These are phyloP conservation scores for Striga asiatica DNA, from an alignment of 257 asterid genomes.

Conservation along the genomic window DNA sequence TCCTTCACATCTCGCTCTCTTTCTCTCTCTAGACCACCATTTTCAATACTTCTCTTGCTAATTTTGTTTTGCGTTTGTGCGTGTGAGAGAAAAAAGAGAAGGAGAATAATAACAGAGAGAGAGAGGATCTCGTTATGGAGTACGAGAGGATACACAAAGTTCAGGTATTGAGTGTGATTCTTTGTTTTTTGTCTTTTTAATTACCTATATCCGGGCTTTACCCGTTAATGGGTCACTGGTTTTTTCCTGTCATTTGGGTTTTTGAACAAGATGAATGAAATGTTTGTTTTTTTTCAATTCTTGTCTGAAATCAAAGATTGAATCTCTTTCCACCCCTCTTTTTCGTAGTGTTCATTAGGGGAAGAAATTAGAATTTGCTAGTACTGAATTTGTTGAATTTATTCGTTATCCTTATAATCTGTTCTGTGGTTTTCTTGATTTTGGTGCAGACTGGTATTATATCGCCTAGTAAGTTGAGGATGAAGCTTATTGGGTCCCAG, in stretches of 20 bases:
- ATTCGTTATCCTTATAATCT: too few species aligned
- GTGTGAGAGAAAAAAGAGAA: background rate
- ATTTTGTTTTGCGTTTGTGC: slow-evolving; percentile 11
- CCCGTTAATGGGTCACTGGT: slow-evolving; percentile 4
- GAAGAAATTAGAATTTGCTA: background rate
- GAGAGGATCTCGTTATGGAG: slow-evolving; percentile 67
- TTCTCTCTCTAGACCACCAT: slow-evolving; percentile 7
- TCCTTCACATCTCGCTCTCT: slow-evolving; percentile 8
- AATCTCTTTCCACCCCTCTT: background rate
- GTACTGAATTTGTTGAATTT: background rate
- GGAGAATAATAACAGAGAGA: too few species aligned
- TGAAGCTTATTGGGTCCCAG: slow-evolving; percentile 72
- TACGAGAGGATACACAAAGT: slow-evolving; percentile 93
- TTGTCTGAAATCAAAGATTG: background rate
- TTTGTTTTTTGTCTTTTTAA: background rate
- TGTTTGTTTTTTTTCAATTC: background rate
- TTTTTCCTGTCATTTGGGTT: background rate
- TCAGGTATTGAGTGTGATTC: slow-evolving; percentile 37
- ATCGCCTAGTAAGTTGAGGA: slow-evolving; percentile 89
- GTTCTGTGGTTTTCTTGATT: too few species aligned
- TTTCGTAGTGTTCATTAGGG: background rate
- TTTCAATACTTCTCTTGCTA: slow-evolving; percentile 5
- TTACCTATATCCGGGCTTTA: too few species aligned
- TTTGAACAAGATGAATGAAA: background rate
- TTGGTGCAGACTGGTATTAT: slow-evolving; percentile 60